Evolutionary conservation across 352 stramenopile genomes (phyloP).

Genomic region (Phytophthora quininea): DNA sequence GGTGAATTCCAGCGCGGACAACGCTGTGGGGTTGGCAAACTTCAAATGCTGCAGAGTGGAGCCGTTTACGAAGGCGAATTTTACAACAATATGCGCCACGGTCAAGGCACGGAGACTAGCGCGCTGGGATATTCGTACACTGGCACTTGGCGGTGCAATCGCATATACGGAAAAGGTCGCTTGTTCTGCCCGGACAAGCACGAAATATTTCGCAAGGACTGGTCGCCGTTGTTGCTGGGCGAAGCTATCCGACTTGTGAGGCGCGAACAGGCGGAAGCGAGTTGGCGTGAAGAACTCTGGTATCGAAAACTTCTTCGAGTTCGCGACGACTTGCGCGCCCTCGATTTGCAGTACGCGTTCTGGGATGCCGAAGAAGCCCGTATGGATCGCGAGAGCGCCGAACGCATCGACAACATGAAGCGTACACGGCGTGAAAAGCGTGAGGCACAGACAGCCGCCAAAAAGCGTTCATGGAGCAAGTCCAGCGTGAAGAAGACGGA

Average conservation of each 20-base stretch:
- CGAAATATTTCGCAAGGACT: slow-evolving; percentile 54
- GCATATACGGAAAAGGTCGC: slow-evolving; percentile 56
- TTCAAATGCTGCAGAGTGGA: slow-evolving; percentile 48
- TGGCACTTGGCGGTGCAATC: slow-evolving; percentile 58
- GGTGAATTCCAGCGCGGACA: slow-evolving; percentile 56
- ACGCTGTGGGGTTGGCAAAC: slow-evolving; percentile 52
- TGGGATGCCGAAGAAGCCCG: slow-evolving; percentile 67
- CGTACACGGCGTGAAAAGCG: slow-evolving; percentile 55
- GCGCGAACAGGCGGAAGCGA: slow-evolving; percentile 28
- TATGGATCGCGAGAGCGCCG: slow-evolving; percentile 46
- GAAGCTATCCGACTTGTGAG: slow-evolving; percentile 64
- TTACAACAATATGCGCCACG: slow-evolving; percentile 63
- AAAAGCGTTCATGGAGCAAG: slow-evolving; percentile 64
- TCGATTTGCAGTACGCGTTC: slow-evolving; percentile 67
- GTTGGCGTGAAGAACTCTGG: slow-evolving; percentile 46
- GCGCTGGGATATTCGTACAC: slow-evolving; percentile 61
- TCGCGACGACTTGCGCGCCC: slow-evolving; percentile 63
- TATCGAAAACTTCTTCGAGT: slow-evolving; percentile 65
- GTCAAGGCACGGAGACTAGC: slow-evolving; percentile 68
- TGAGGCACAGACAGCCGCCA: slow-evolving; percentile 57
- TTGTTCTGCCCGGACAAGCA: slow-evolving; percentile 52
- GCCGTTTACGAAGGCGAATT: slow-evolving; percentile 74
- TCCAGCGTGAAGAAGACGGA: slow-evolving; percentile 28
- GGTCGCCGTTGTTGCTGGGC: slow-evolving; percentile 63
- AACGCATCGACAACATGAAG: slow-evolving; percentile 56